phyloP scores from a whole-genome alignment of 2,329 filamentous ascomycete genomes.

The Trichoderma koningii region DNA sequence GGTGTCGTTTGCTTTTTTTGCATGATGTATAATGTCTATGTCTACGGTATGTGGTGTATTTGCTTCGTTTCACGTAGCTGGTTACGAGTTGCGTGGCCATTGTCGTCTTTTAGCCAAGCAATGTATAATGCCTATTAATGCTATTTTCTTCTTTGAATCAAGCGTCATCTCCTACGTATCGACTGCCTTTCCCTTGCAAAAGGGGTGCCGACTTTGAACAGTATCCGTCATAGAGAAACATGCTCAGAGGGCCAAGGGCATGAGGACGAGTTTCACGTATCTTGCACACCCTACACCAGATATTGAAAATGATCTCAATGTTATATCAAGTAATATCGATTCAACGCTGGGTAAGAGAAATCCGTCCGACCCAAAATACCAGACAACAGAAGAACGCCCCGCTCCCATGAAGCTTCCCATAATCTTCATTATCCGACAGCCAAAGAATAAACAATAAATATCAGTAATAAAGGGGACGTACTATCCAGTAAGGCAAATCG shows the following conservation, averaged over 20 bases:
- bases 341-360: neutral
- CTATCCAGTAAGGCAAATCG: neutral
- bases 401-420: neutral
- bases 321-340: neutral
- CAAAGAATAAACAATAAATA: neutral
- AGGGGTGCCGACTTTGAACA: neutral
- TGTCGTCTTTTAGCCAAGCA: conserved; percentile 9
- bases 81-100: conserved; percentile 15
- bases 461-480: neutral
- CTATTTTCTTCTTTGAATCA: neutral
- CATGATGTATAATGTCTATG: conserved; percentile 20
- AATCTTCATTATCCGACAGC: neutral
- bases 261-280: neutral
- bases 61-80: conserved; percentile 18
- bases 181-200: neutral
- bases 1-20: neutral
- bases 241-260: neutral
- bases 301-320: neutral
- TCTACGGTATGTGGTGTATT: conserved; percentile 20
- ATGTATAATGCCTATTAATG: conserved; percentile 27
- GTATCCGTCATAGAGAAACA: neutral
- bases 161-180: neutral
- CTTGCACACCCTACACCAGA: neutral
- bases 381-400: neutral
- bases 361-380: neutral